phyloP scores from a whole-genome alignment of 192 early-diverging fungal species.

The Mortierella alpina region DNA sequence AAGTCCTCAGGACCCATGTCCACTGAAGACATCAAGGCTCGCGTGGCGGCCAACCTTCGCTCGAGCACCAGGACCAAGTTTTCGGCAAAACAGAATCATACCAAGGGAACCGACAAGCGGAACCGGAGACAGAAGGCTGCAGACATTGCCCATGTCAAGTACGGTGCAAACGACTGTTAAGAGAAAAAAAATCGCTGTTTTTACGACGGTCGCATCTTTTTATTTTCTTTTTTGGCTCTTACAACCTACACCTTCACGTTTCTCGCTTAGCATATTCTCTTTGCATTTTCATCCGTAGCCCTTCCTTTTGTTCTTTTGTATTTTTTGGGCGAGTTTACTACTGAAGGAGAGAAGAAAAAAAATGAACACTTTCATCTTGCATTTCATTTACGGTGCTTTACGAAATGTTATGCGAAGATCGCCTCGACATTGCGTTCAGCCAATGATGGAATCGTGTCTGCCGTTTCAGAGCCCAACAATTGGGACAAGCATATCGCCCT shows the following conservation, averaged over 20 bases:
- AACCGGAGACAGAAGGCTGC: conserved; percentile 36
- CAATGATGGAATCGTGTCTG: too few species aligned
- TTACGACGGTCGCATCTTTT: neutral
- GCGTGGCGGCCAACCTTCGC: conserved; percentile 57
- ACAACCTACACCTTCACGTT: neutral
- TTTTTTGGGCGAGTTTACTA: too few species aligned
- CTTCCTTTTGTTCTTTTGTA: neutral
- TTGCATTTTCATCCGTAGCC: neutral
- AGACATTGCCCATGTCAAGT: conserved; percentile 39
- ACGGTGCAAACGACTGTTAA: conserved; percentile 40
- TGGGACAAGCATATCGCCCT: too few species aligned
- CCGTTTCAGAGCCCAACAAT: too few species aligned
- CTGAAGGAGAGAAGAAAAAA: too few species aligned
- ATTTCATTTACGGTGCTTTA: too few species aligned
- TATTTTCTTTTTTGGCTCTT: neutral
- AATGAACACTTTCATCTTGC: too few species aligned
- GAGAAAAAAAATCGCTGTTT: neutral
- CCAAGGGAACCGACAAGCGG: conserved; percentile 67
- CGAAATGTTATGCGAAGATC: too few species aligned
- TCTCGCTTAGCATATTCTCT: neutral
- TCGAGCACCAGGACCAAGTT: conserved; percentile 39
- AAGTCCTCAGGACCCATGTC: conserved; percentile 48
- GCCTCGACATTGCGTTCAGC: too few species aligned
- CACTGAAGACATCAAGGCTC: conserved; percentile 62
- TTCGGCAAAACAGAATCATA: conserved; percentile 57